Percentiles rank a stretch among this genome's conserved stretches.
Conservation (phyloP, 805 yeast species). For the Sugiyamaella floridensis region DNA sequence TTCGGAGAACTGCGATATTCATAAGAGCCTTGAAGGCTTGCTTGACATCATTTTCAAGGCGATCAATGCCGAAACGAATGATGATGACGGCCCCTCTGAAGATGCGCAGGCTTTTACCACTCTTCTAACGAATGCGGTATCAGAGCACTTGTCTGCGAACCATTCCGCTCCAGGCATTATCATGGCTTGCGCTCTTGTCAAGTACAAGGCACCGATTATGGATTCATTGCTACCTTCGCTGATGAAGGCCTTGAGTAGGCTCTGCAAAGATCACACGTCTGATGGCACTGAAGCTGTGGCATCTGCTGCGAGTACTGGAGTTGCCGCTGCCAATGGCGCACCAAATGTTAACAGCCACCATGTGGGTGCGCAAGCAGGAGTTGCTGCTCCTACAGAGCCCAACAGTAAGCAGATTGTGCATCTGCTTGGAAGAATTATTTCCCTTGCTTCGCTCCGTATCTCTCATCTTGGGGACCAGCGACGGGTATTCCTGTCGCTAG, state of each 20-base stretch:
- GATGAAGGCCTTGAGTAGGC: slow-evolving; percentile 81
- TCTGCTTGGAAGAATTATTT: slow-evolving; percentile 66
- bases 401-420: slow-evolving; percentile 78
- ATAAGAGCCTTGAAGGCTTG: slow-evolving; percentile 5
- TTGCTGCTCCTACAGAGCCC: slow-evolving; percentile 38
- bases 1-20: slow-evolving; percentile 47
- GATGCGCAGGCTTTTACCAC: slow-evolving; percentile 57
- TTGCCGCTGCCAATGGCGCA: slow-evolving; percentile 19
- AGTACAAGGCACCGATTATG: slow-evolving; percentile 62
- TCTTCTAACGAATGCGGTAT: slow-evolving; percentile 57
- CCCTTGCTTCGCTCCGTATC: slow-evolving; percentile 72
- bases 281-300: slow-evolving; percentile 1
- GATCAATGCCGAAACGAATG: slow-evolving; percentile 41
- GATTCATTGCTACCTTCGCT: slow-evolving; percentile 70
- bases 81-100: slow-evolving; percentile 50
- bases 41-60: slow-evolving; percentile 36
- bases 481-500: slow-evolving; percentile 72
- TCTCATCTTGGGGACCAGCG: slow-evolving; percentile 90
- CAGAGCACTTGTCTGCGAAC: slow-evolving; percentile 67
- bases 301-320: slow-evolving; percentile 15
- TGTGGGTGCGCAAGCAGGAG: slow-evolving; percentile 8
- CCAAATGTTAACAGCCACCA: slow-evolving; percentile 22
- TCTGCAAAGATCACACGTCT: slow-evolving; percentile 76
- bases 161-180: slow-evolving; percentile 74
- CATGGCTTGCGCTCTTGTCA: slow-evolving; percentile 66